Conservation (phyloP, 139 green algal genomes). For the Tetradesmus lagerheimii region DNA sequence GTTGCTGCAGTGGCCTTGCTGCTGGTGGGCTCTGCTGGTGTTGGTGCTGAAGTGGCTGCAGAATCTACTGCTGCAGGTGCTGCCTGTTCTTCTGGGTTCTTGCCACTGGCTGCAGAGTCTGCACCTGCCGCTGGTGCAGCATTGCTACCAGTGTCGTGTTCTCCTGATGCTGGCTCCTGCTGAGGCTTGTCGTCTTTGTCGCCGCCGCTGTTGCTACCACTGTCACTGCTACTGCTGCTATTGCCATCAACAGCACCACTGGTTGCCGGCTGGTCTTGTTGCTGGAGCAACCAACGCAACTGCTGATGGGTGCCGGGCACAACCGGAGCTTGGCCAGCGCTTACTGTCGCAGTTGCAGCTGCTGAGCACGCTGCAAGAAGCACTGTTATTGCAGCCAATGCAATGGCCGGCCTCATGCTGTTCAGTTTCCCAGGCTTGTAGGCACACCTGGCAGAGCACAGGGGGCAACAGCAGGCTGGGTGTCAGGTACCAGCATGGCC, state of each 20-base stretch:
- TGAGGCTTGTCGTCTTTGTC: background rate
- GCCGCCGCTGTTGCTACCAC: background rate
- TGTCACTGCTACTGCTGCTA: background rate
- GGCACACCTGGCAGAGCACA: background rate
- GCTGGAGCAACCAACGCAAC: background rate
- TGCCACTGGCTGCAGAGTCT: background rate
- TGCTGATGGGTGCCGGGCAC: background rate
- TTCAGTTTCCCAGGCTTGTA: background rate
- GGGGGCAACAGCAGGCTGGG: background rate
- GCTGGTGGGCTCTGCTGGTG: background rate
- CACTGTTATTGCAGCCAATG: background rate
- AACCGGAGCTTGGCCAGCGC: too few species aligned
- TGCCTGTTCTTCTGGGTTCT: background rate
- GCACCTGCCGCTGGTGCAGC: background rate
- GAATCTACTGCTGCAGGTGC: background rate
- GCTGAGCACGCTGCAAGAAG: background rate
- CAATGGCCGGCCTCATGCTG: background rate
- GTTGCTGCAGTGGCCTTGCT: background rate
- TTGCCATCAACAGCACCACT: background rate
- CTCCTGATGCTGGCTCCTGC: background rate
- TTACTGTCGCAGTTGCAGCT: too few species aligned
- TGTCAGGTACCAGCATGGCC: background rate
- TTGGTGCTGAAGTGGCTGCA: background rate
- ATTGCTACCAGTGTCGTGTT: background rate
- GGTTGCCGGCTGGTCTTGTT: background rate